These are phyloP conservation scores for Monosporascus sp. DNA, from an alignment of 2,329 filamentous ascomycete species.

Conservation along the genomic window DNA sequence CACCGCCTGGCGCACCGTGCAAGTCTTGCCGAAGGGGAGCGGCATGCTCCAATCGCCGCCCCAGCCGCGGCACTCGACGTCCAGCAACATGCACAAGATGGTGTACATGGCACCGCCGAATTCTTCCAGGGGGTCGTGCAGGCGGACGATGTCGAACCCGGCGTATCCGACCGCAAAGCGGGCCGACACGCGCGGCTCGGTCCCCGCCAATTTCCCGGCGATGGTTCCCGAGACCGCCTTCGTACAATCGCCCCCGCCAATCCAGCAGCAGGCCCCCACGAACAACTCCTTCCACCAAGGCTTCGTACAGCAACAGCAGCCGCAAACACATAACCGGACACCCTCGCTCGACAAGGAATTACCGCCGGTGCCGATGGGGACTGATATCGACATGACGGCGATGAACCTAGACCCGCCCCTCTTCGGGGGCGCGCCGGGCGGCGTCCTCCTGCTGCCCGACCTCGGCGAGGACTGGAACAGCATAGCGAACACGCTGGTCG, in stretches of 20 bases:
- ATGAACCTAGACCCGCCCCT: slow-evolving; percentile 10
- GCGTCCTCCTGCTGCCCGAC: slow-evolving; percentile 6
- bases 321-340: slow-evolving; percentile 4
- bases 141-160: slow-evolving; percentile 21
- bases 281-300: background rate
- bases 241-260: background rate
- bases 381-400: slow-evolving; percentile 3
- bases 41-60: slow-evolving; percentile 7
- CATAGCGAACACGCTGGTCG: slow-evolving; percentile 1
- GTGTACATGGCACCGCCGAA: slow-evolving; percentile 11
- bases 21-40: slow-evolving; percentile 23
- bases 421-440: slow-evolving; percentile 2
- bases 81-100: slow-evolving; percentile 13
- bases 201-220: background rate
- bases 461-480: slow-evolving; percentile 10
- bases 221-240: background rate
- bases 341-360: slow-evolving; percentile 12
- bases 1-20: slow-evolving; percentile 42
- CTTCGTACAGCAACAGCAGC: slow-evolving; percentile 5
- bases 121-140: slow-evolving; percentile 9
- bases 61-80: background rate
- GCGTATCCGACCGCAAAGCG: slow-evolving; percentile 11
- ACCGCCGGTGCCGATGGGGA: slow-evolving; percentile 8
- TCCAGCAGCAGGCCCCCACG: slow-evolving; percentile 3
- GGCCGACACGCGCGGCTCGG: background rate